phyloP scores from a whole-genome alignment of 202 grass and related monocot species.

The Bolboschoenoplectus hybrid region DNA sequence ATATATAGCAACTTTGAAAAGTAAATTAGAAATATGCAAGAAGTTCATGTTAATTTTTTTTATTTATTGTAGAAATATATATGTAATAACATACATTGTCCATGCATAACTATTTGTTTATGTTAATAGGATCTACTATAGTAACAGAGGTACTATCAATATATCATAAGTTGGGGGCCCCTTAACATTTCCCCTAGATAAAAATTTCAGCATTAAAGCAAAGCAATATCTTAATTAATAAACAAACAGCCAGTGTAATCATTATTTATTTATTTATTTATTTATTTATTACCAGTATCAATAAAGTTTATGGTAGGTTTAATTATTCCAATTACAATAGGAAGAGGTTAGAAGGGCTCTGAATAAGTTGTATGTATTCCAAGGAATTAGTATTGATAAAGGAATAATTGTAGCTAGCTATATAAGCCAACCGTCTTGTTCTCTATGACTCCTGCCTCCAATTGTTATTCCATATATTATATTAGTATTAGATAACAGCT shows the following conservation, averaged over 20 bases:
- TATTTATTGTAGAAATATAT: neutral
- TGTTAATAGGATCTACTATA: neutral
- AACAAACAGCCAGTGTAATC: constrained; percentile 9
- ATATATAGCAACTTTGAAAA: neutral
- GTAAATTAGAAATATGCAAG: neutral
- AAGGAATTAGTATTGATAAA: constrained; percentile 27
- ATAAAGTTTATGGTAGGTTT: neutral
- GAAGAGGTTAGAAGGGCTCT: constrained; percentile 37
- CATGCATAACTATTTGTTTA: neutral
- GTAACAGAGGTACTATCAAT: neutral
- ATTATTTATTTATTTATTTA: constrained; percentile 22
- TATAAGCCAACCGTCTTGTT: neutral
- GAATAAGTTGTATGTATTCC: constrained; percentile 42
- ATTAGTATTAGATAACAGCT: neutral
- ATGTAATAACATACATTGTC: neutral
- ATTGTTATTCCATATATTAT: constrained; percentile 17
- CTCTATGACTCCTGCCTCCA: constrained; percentile 13
- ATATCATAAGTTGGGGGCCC: neutral
- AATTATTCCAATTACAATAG: constrained; percentile 42
- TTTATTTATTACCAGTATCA: neutral
- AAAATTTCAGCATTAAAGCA: neutral
- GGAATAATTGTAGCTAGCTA: constrained; percentile 37
- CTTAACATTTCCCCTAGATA: neutral
- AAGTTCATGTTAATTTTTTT: neutral
- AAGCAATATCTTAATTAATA: neutral